phyloP scores from a whole-genome alignment of 768 basidiomycete species.

The Suillus tomentosus region DNA sequence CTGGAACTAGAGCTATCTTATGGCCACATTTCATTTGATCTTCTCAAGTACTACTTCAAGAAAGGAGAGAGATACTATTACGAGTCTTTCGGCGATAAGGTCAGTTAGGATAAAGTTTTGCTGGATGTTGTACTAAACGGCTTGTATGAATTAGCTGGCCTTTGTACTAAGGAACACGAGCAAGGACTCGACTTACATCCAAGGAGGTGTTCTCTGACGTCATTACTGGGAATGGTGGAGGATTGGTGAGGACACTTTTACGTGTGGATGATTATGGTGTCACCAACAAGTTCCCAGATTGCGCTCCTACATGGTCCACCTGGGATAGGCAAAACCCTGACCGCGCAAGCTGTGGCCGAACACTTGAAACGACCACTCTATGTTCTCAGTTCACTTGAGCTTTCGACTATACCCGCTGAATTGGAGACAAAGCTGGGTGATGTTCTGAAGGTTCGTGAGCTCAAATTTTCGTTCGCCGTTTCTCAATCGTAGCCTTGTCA shows the following conservation, averaged over 20 bases:
- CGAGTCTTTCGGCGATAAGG: background rate
- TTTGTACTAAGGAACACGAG: background rate
- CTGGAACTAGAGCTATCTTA: constrained; percentile 18
- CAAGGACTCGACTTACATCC: constrained; percentile 3
- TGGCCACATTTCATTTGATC: constrained; percentile 23
- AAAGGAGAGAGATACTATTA: constrained; percentile 12
- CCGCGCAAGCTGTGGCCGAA: constrained; percentile 60
- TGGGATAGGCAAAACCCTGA: constrained; percentile 54
- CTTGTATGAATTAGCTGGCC: background rate
- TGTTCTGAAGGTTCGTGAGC: constrained; percentile 20
- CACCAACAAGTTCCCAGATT: constrained; percentile 17
- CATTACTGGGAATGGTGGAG: constrained; percentile 66
- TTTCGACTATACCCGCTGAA: constrained; percentile 46
- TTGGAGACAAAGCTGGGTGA: constrained; percentile 43
- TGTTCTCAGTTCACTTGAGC: constrained; percentile 55
- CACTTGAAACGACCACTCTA: constrained; percentile 55
- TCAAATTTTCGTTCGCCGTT: background rate
- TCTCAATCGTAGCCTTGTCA: constrained; percentile 41
- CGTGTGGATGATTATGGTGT: background rate
- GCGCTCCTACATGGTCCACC: constrained; percentile 29
- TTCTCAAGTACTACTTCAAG: constrained; percentile 20
- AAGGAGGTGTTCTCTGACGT: constrained; percentile 43
- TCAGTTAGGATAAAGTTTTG: background rate
- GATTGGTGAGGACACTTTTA: constrained; percentile 51
- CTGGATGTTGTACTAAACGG: background rate